phyloP scores from a whole-genome alignment of 1,284 basidiomycete species.

The Cutaneotrichosporon mucoides region DNA sequence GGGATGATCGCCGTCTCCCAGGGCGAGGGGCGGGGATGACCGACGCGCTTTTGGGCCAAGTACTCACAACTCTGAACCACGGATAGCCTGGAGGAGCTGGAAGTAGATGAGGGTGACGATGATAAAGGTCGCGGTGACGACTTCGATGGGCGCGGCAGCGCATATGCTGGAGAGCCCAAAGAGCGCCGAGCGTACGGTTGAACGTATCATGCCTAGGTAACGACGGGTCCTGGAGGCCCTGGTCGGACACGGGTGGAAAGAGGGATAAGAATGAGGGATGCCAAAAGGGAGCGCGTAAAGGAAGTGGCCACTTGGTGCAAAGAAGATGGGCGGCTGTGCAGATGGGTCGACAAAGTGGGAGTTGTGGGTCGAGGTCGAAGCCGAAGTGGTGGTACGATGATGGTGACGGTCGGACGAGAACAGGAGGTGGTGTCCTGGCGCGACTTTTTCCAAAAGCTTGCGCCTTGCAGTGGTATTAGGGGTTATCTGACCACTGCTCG shows the following conservation, averaged over 20 bases:
- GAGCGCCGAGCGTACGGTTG: slow-evolving; percentile 35
- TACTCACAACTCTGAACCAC: slow-evolving; percentile 54
- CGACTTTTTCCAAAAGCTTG: slow-evolving; percentile 5
- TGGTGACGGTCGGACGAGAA: slow-evolving; percentile 1
- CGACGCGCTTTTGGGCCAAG: not conserved
- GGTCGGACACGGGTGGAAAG: slow-evolving; percentile 4
- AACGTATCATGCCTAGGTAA: slow-evolving; percentile 7
- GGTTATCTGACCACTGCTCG: not conserved
- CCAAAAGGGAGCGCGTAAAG: slow-evolving; percentile 1
- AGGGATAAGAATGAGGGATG: slow-evolving; percentile 1
- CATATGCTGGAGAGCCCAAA: slow-evolving; percentile 45
- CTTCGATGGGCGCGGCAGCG: slow-evolving; percentile 61
- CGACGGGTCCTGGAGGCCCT: slow-evolving; percentile 5
- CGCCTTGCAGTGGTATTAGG: not conserved
- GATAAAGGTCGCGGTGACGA: slow-evolving; percentile 80
- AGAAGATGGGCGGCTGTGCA: not conserved
- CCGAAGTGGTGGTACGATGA: not conserved
- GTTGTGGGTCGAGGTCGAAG: not conserved
- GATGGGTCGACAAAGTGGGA: not conserved
- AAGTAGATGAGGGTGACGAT: slow-evolving; percentile 87
- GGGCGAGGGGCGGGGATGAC: not conserved
- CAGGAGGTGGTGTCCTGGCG: not conserved
- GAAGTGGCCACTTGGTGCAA: not conserved
- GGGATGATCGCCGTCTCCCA: not conserved
- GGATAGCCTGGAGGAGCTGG: slow-evolving; percentile 79